Evolutionary conservation across 2,329 filamentous ascomycete species (phyloP).

Genomic region (Colletotrichum sansevieriae): DNA sequence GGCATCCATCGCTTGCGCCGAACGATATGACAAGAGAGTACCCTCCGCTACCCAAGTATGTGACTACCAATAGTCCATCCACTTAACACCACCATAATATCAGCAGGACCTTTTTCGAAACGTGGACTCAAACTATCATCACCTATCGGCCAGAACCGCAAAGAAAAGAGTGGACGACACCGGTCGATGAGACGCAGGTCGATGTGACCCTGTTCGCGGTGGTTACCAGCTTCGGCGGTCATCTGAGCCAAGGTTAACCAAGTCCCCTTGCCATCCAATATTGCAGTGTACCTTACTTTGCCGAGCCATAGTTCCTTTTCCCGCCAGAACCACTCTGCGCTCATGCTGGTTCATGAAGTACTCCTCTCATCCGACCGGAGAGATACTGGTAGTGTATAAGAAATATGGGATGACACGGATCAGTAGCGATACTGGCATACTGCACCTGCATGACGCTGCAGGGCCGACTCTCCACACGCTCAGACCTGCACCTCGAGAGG

Average conservation of each 20-base stretch:
- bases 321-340: not conserved
- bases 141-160: constrained; percentile 14
- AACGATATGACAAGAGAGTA: no score
- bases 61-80: not conserved
- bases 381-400: constrained; percentile 10
- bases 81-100: not conserved
- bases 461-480: constrained; percentile 8
- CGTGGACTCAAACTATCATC: constrained; percentile 19
- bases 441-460: constrained; percentile 29
- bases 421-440: not conserved
- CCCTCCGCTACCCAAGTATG: no score
- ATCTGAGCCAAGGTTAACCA: not conserved
- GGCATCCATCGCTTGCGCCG: not conserved
- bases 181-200: constrained; percentile 18
- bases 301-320: not conserved
- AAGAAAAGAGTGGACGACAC: constrained; percentile 27
- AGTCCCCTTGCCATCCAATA: constrained; percentile 7
- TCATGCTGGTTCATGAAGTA: no score
- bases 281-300: not conserved
- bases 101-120: constrained; percentile 29
- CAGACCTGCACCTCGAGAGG: not conserved
- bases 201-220: constrained; percentile 30
- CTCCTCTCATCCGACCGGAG: constrained; percentile 12
- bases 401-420: constrained; percentile 25
- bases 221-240: constrained; percentile 17